Base-by-base conservation (phyloP, 805 yeast genomes). In the Debaryomyces prosopidis region DNA sequence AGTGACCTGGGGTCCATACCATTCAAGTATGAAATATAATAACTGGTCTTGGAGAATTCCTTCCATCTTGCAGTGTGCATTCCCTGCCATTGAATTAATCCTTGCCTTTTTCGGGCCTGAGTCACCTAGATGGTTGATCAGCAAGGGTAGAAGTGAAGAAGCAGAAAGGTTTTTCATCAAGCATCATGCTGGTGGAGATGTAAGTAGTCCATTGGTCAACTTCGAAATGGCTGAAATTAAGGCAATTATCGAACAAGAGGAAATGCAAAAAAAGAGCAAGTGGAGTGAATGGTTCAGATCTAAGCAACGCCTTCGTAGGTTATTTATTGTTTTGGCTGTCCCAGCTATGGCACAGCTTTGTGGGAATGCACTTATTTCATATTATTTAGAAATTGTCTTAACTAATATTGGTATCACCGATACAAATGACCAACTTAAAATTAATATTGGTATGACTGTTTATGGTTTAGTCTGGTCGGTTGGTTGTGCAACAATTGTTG, bases 31-130 rank as follows among this genome's bases (percentile, higher is more conserved):
- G 38, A 40, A 40, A n/a, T 19, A 40, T n/a, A 34, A 23, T 40
- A 36, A 69, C 81, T 47, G 86, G 81, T 59, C 84, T 79, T 62
- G 91, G 90, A 58, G 80, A 55, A 60, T 78, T 40, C 81, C 81
- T 4, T 62, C 77, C 27, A 76, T 73, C 4, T 58, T 79, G 38
- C 82, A 77, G 50, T 67, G 77, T 18, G 53, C 77, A 32, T 80
- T 79, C 45, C 82, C 82, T 7, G 47, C 62, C 9, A 46, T 76
- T 20, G 65, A 79, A 51, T 63, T 69, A 14, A 39, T 55, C 2
- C 68, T 76, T 40, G 62, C 75, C 12, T 51, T 63, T 35, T 62
- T 68, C 42, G 62, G 78, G 11, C 80, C 81, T 1, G 81, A 77
- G 48, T 69, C 79, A 4, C 81, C 82, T 7, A 57, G 81, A 40